Evolutionary conservation across 2,329 filamentous ascomycete genomes (phyloP), one percentile per base, ranked within the genome.

Genomic region (Trichoderma atroviride): DNA sequence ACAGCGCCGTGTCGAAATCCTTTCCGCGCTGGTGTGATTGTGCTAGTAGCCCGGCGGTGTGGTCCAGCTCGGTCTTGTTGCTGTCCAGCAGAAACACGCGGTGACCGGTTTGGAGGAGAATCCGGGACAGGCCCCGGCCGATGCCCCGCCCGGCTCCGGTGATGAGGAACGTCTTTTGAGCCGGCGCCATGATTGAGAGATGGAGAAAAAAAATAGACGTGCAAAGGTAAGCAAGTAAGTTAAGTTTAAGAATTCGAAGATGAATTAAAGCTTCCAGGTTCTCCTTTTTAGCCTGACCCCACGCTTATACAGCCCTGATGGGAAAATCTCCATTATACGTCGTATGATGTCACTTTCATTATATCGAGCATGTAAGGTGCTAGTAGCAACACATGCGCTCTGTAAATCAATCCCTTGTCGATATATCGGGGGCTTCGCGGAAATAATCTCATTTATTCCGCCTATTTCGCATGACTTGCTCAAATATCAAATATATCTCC

Each of bases 401-500:
- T 14, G 47, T 50, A 24, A 50, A 50, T 50, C 47, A 50, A 13
- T 50, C 24, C 10, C 11, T 2, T 9, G 22, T 13, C 3, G 4
- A 6, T 24, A 24, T 13, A 24, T 50, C n/a, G 5, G 47, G 13
- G 5, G 10, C 4, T 11, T 50, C 10, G n/a, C 5, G 1, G 47
- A 13, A 6, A 5, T 13, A 6, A 13, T 1, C 27, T 27, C 4
- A 14, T 27, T 16, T 19, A 29, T 27, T 22, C 53, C 33, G n/a
- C 43, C 27, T 19, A 22, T 40, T 24, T 37, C 22, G 33, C 19
- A 35, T 22, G 7, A 24, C 5, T 13, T 14, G 14, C 33, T 70
- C 76, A 91, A 64, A 90, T 81, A 74, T 90, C 88, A 76, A 91
- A 91, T 31, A 91, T 87, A 76, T 89, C 87, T 1, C 88, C 88